Evolutionary conservation across 495 filamentous ascomycete genomes (phyloP), one percentile per base, ranked within the genome.

Genomic region (Penicillium ucsense): DNA sequence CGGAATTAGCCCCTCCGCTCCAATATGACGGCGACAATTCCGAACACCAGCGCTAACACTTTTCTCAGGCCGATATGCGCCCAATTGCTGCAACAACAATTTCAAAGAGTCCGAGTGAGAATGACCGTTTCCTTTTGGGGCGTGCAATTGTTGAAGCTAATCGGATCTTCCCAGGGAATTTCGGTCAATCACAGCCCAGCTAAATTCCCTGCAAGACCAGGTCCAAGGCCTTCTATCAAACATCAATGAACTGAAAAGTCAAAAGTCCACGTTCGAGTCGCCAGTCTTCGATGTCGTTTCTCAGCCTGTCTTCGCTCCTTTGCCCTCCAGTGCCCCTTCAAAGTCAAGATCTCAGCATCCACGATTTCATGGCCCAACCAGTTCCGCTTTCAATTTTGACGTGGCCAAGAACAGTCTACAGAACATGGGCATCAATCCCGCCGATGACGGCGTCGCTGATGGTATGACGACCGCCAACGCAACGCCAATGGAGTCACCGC

Each of bases 331-430:
- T 34, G 46, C 59, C n/a, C 41, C 65, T 45, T 43, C 64, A 42
- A 61, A 68, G 61, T 55, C 64, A 50, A 66, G 67, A 34, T 44
- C 54, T 9, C 68, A 64, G 60, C 83, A 83, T 45, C 79, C 82
- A 27, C 78, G 77, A 7, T 94, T 91, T 52, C 85, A 85, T 43
- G 89, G 89, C 0, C 89, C 89, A 3, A 94, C 88, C 0, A 91
- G 87, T 68, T 85, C 82, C 6, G 80, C 82, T 5, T 95, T 89
- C 69, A 89, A 82, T 52, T 80, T 95, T 47, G 84, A 89, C 52
- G 85, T 94, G 4, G 89, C 89, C 27, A 88, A 86, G 60, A 86
- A 81, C 35, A 94, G 88, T 11, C 66, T 95, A 27, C 85, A 91
- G 52, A 88, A 80, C 47, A 94, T 95, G 88, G 89, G 89, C 2